phyloP scores from a whole-genome alignment of 1,284 basidiomycete genomes.

The Cystobasidium pallidum region DNA sequence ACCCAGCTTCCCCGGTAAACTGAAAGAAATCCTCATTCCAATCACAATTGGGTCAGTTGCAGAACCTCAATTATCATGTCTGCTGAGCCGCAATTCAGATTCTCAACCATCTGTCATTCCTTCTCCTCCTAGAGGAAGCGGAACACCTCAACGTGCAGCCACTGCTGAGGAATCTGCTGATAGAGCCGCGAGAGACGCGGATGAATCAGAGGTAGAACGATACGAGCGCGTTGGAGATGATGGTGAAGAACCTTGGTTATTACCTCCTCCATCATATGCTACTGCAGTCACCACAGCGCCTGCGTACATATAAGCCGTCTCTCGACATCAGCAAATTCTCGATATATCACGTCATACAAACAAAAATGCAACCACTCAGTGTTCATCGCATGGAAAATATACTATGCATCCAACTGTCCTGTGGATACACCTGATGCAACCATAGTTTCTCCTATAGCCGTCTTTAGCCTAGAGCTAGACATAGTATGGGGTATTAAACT shows the following conservation, averaged over 20 bases:
- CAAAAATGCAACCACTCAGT: too few relatives aligned
- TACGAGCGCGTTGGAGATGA: conserved; percentile 82
- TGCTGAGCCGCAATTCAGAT: conserved; percentile 26
- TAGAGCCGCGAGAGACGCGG: conserved; percentile 32
- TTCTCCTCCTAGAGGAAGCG: conserved; percentile 3
- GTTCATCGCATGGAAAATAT: too few relatives aligned
- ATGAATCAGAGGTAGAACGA: conserved; percentile 57
- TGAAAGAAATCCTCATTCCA: conserved; percentile 57
- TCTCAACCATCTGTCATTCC: conserved; percentile 29
- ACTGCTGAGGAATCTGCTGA: conserved; percentile 59
- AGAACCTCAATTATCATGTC: conserved; percentile 55
- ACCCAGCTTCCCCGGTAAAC: conserved; percentile 53
- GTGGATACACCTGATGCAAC: not conserved
- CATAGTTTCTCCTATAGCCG: not conserved
- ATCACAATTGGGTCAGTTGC: conserved; percentile 59
- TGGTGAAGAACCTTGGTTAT: conserved; percentile 62
- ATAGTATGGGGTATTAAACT: not conserved
- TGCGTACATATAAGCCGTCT: conserved; percentile 44
- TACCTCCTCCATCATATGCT: conserved; percentile 51
- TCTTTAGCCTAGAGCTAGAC: conserved; percentile 13
- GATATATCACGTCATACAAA: not conserved
- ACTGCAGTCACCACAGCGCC: conserved; percentile 48
- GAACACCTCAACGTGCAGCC: conserved; percentile 23
- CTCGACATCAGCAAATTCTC: too few relatives aligned
- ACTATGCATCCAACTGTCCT: not conserved